phyloP scores from a whole-genome alignment of 345 rosid species.

The Citropsis articulata region DNA sequence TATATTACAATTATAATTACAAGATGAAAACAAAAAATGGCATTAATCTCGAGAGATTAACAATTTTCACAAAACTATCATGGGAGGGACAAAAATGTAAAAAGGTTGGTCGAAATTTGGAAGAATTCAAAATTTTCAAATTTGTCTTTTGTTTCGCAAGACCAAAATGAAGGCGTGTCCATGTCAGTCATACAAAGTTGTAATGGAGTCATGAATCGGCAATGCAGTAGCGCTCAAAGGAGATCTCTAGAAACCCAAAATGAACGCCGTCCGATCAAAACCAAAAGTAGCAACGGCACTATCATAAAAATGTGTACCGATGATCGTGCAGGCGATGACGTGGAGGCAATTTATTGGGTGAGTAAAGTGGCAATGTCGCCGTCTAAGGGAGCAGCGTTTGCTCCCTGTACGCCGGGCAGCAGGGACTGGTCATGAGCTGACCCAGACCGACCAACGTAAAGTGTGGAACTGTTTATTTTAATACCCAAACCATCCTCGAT shows the following conservation, averaged over 20 bases:
- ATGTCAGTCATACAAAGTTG: background rate
- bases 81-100: background rate
- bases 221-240: background rate
- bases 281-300: background rate
- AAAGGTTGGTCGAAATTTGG: background rate
- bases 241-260: background rate
- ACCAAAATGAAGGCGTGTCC: background rate
- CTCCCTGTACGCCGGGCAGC: background rate
- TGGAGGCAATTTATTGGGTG: background rate
- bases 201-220: background rate
- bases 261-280: conserved; percentile 5
- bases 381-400: background rate
- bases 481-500: background rate
- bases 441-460: background rate
- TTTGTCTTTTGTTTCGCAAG: background rate
- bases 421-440: background rate
- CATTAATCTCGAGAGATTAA: background rate
- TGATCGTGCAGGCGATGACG: background rate
- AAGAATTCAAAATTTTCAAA: no score
- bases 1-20: no score
- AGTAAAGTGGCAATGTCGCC: conserved; percentile 4
- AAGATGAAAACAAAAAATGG: no score
- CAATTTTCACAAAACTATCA: background rate
- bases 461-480: background rate
- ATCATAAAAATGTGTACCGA: background rate